Conservation (phyloP, 2,329 filamentous ascomycete species). For the Xylaria sp. region DNA sequence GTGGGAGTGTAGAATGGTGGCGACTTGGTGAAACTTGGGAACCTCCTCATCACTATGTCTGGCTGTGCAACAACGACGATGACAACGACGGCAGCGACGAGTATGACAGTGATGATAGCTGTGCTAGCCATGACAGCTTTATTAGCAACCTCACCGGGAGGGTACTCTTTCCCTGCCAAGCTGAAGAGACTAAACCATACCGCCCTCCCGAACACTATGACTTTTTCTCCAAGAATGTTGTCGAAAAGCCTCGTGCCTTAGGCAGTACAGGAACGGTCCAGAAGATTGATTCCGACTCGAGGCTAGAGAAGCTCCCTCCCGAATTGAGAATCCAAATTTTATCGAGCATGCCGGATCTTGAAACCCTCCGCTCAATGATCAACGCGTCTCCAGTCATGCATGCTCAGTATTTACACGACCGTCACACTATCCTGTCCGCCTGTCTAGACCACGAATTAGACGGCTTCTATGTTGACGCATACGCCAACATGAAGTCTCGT, state of each 20-base stretch:
- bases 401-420: conserved; percentile 38
- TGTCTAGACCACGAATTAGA: conserved; percentile 39
- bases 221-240: not conserved
- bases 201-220: not conserved
- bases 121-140: conserved; percentile 8
- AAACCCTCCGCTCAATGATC: conserved; percentile 32
- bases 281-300: conserved; percentile 2
- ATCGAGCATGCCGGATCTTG: conserved; percentile 36
- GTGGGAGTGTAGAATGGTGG: too few species aligned
- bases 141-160: not conserved
- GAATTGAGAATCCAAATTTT: conserved; percentile 36
- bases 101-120: not conserved
- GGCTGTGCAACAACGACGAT: too few species aligned
- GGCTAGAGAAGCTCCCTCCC: conserved; percentile 27
- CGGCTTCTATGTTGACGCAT: conserved; percentile 40
- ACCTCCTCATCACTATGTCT: too few species aligned
- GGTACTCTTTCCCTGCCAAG: too few species aligned
- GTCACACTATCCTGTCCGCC: conserved; percentile 36
- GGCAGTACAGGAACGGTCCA: not conserved
- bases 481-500: conserved; percentile 37
- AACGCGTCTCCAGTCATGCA: conserved; percentile 41
- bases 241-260: not conserved
- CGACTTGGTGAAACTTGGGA: too few species aligned
- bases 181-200: not conserved
- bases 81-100: not conserved